Percentiles rank a stretch among this genome's conserved stretches.
Conservation (phyloP, 164 flowering plant species). For the Annona cherimola region DNA sequence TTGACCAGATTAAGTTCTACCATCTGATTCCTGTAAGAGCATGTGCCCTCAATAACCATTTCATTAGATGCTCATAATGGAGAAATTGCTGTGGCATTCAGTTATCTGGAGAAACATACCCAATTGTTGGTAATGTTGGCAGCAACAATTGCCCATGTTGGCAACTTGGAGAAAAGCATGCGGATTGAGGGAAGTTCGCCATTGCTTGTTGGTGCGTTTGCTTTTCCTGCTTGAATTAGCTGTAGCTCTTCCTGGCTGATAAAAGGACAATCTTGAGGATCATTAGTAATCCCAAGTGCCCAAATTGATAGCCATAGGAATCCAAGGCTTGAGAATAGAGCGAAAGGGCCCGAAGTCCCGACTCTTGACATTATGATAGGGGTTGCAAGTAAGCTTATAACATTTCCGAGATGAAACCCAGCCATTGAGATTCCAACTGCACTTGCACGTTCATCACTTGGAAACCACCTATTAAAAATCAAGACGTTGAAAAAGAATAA, state of each 20-base stretch:
- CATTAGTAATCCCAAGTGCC: constrained; percentile 43
- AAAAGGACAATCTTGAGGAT: constrained; percentile 54
- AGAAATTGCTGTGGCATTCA: background rate
- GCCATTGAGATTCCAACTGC: constrained; percentile 94
- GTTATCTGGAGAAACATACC: constrained; percentile 36
- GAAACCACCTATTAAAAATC: constrained; percentile 68
- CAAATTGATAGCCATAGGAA: constrained; percentile 67
- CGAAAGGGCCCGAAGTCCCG: constrained; percentile 76
- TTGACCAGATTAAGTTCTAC: background rate
- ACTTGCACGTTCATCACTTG: constrained; percentile 73
- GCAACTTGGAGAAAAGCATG: constrained; percentile 59
- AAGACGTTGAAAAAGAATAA: background rate
- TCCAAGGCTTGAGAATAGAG: constrained; percentile 73
- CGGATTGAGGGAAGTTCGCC: constrained; percentile 43
- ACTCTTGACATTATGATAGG: constrained; percentile 58
- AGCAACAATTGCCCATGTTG: constrained; percentile 81
- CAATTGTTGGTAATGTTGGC: constrained; percentile 90
- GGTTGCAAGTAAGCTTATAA: constrained; percentile 61
- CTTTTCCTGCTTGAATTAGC: constrained; percentile 71
- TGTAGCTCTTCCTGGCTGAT: constrained; percentile 55
- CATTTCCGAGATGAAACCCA: constrained; percentile 93
- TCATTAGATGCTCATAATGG: background rate
- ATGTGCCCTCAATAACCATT: background rate
- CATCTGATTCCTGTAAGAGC: background rate
- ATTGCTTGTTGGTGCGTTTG: constrained; percentile 16